phyloP scores from a whole-genome alignment of 139 green algal genomes.

The Closterium sp. region DNA sequence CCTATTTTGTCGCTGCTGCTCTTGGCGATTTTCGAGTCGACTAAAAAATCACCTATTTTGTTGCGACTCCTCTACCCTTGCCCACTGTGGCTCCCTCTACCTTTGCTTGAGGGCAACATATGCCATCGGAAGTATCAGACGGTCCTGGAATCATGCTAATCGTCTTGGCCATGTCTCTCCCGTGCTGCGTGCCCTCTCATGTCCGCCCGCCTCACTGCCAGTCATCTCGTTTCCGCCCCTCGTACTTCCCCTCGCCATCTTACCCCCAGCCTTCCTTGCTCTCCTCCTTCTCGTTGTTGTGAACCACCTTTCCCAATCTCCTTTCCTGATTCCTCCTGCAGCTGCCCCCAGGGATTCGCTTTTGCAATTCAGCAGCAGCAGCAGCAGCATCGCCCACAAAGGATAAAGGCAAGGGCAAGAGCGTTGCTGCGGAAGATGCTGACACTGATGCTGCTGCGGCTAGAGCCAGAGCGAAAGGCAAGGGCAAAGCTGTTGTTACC shows the following conservation, averaged over 20 bases:
- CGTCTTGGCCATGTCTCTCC: too few relatives aligned
- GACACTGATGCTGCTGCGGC: not conserved
- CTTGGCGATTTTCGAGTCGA: too few relatives aligned
- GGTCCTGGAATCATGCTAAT: too few relatives aligned
- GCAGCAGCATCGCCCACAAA: not conserved
- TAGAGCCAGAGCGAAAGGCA: conserved; percentile 38
- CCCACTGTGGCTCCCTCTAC: not conserved
- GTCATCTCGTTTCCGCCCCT: too few relatives aligned
- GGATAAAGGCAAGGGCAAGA: conserved; percentile 5
- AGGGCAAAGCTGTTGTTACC: conserved; percentile 32
- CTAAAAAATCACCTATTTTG: too few relatives aligned
- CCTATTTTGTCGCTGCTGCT: too few relatives aligned
- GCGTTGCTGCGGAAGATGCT: not conserved
- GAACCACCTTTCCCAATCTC: not conserved
- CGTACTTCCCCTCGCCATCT: not conserved
- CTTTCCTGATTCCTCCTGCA: not conserved
- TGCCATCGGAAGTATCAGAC: not conserved
- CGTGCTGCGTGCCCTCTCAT: too few relatives aligned
- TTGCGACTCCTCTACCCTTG: not conserved
- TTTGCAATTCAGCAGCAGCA: not conserved
- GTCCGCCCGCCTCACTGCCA: too few relatives aligned
- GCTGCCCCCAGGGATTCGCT: not conserved
- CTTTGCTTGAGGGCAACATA: not conserved
- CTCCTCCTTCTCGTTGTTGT: not conserved
- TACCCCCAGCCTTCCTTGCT: not conserved